Evolutionary conservation across 2,329 filamentous ascomycete genomes (phyloP), one percentile per base, ranked within the genome.

Genomic region (Exophiala viscosa): DNA sequence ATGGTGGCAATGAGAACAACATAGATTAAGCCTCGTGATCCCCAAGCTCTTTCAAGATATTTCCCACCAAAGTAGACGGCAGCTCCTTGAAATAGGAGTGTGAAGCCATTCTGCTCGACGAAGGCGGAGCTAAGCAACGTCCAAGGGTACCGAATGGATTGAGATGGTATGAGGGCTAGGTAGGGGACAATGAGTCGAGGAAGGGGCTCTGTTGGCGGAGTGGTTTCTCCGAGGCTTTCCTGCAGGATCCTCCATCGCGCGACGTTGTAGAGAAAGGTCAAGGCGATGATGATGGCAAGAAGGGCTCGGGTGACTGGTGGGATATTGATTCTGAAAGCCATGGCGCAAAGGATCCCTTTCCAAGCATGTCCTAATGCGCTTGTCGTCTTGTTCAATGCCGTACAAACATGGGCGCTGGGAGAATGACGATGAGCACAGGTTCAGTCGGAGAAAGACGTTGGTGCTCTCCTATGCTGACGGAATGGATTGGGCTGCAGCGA

Each of bases 31-130:
- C 97, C 92, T 52, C 81, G 82, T 20, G 89, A 92, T 31, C 90
- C 91, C 93, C 92, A 99, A 32, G 93, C 92, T 65, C 93, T 81
- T 78, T 99, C 93, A 17, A 99, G 82, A 70, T 99, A 99, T 64
- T 90, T 84, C 8, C 93, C 93, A 50, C 92, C 92, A 74, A 96
- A 89, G 70, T 91, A 95, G 48, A 97, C 73, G 1, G 91, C 91
- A 39, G 85, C 75, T 23, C 80, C 85, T 43, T 89, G 90, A 52
- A 95, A 83, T 20, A 82, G 73, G 39, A 96, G 78, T 9, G 90
- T 95, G 66, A 96, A 87, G 63, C 97, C 77, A 69, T 97, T 97
- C 71, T 89, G 87, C 75, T 99, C 93, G 44, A 96, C 90, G 51
- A 96, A 80, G 0, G 90, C 88, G 2, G 90, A 87, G 2, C 88